Evolutionary conservation across 345 rosid species (phyloP), one percentile per base, ranked within the genome.

Genomic region (Gossypioides kirkii): DNA sequence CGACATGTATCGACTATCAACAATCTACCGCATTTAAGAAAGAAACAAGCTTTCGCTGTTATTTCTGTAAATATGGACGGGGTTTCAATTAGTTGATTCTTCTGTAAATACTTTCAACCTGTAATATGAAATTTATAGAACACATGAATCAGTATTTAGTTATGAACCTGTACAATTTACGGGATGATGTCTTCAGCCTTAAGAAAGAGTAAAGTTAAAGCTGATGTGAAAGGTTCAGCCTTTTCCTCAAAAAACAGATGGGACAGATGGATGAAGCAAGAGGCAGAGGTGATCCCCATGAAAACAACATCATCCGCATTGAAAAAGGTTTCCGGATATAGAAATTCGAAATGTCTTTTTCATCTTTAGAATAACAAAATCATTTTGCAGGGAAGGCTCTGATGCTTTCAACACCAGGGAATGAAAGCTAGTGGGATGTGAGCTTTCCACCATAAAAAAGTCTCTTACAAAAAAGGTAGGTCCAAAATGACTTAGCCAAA

Each of bases 31-130:
- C 72, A 68, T 72, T 77, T 78, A 77, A 81, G 63, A 54, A 25
- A n/a, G 67, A 54, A 25, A 20, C 23, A 17, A 76, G 83, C 75
- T 79, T 73, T 74, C 7, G 16, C 47, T 80, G 80, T 75, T 78
- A 80, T 73, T 65, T 72, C 11, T 78, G 78, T 74, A 70, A 76
- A 69, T 42, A 17, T 60, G 62, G 41, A 55, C 61, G 62, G 47
- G 77, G 38, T 74, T 79, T 55, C 59, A 13, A 80, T 84, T 77
- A 64, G 25, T 86, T 77, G 13, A 80, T 88, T 84, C 82, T 61
- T 86, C 77, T 88, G 90, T 88, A 88, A 77, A 88, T 82, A 83
- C 77, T 69, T 65, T n/a, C 32, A 20, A 26, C 4, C 53, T 80
- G 84, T 79, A 77, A 42, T 59, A 72, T 20, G 75, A 36, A 46